Evolutionary conservation across 306 rosid genomes (phyloP), one percentile per base, ranked within the genome.

Genomic region (Cucumis hystrix): DNA sequence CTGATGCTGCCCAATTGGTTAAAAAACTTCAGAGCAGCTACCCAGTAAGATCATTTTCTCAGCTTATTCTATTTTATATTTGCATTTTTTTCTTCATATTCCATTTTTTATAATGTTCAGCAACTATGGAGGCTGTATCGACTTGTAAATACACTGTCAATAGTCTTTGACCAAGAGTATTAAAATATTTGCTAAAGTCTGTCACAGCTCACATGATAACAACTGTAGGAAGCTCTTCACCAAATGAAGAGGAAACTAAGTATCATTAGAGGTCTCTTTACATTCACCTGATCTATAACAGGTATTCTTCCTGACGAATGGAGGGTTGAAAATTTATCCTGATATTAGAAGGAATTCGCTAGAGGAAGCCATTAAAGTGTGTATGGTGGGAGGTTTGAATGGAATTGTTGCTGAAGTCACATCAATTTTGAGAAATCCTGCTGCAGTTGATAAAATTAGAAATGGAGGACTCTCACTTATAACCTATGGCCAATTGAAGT

Each of bases 1-100:
- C 97, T 4, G 98, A 93, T 75, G 97, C 97, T 11, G 96, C 93
- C 2, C 21, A 65, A 28, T 79, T 88, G n/a, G 73, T 87, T 15
- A 49, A 84, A 68, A 82, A 85, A 83, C 72, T 88, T 87, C 98
- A 93, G 78, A 84, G 47, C 74, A 80, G 59, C 10, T 88, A 88
- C 80, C 96, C 96, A 10, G 97, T 89, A 79, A 89, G 96, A 65
- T 65, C 45, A 74, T 8, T 15, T 57, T 3, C 28, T 54, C 13
- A 64, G 6, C 47, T 14, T 35, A 64, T 33, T 35, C 43, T 33
- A 30, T 17, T 63, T 7, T 16, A 15, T 17, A 64, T 64, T 64
- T 64, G 10, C 7, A 64, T 65, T 64, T 37, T 1, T 37, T 65
- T 40, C 49, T 65, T 65, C 71, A 37, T 17, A 37, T 65, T 37